Evolutionary conservation across 768 basidiomycete genomes (phyloP), one percentile per base, ranked within the genome.

Genomic region (Lactarius quietus): DNA sequence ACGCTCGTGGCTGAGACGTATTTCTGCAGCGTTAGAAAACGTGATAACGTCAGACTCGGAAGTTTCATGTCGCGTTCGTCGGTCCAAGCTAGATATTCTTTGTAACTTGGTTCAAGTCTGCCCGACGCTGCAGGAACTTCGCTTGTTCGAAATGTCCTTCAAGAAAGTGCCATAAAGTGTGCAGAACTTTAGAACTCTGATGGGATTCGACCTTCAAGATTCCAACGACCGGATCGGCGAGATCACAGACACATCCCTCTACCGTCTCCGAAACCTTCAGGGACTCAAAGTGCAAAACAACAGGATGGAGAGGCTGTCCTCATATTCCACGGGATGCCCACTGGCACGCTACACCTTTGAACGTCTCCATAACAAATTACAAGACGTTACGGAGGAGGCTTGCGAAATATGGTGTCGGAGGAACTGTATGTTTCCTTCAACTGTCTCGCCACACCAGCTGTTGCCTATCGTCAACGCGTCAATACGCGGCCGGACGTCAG

Each of bases 361-460:
- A 97, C 76, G 89, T 98, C 64, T 96, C 95, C 61, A 98, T 77
- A 99, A 98, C 81, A 92, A 93, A 74, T 94, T 98, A 74, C 83
- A 82, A 33, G 72, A 72, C 8, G 81, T 98, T 58, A 95, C 96
- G 0, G 69, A 78, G 0, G 90, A 90, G 39, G 83, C 98, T 31
- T 86, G 84, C 74, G 79, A 88, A 66, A 84, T 98, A 72, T 76
- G 79, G 7, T 82, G 78, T n/a, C 83, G 23, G 78, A 83, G 41
- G 92, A 95, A 70, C 86, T 99, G 23, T 95, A 98, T 71, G 81
- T 97, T 43, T 98, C 97, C 0, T 98, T 98, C 81, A 99, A 99
- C n/a, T n/a, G n/a, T n/a, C n/a, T n/a, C n/a, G n/a, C n/a, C n/a
- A n/a, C n/a, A 87, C 78, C 87, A 92, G 71, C 85, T 93, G 28